Base-by-base conservation (phyloP, 768 basidiomycete species). In the Cyclocybe cylindracea region DNA sequence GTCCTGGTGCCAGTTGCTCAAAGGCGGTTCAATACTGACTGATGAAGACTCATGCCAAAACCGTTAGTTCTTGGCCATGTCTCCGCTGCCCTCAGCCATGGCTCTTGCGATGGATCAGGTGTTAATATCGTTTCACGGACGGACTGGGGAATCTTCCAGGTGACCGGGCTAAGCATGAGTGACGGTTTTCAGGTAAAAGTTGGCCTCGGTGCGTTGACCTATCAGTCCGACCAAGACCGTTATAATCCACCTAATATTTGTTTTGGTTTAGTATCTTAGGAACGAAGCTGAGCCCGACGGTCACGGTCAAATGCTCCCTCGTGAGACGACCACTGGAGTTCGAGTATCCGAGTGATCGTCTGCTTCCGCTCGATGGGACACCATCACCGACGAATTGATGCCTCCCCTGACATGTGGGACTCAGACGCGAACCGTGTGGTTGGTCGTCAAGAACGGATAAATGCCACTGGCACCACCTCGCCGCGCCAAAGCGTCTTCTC, bases 371-470 rank as follows among this genome's bases (percentile, higher is more conserved):
- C 39, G n/a, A 41, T 4, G 7, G 71, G 61, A n/a, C 52, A 59
- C 38, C 54, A 63, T 74, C 45, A 39, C 58, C 13, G 64, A 70
- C 32, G 61, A 66, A 4, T 45, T 63, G 57, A 71, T 76, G 67
- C 62, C 58, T 32, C 16, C 48, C 70, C 74, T 7, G 64, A 64
- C 47, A 69, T 61, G 61, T 55, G 39, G 46, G 66, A 71, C 61
- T 19, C 3, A 36, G 53, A 70, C 41, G 61, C 47, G 59, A 71
- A 49, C 57, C 64, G 9, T 67, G 64, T 60, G 70, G 41, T 53
- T 69, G 44, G 74, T 73, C 42, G 45, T 70, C 46, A 76, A 75
- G 64, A 58, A 54, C 39, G 74, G 72, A n/a, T 36, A 63, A 54
- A 50, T n/a, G 55, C 67, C 48, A 71, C 75, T 39, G 61, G 54